Percentiles rank a stretch among this genome's conserved stretches.
Evolutionary conservation across 331 rosid species (phyloP).

Genomic region (Rhamnella rubrinervis): DNA sequence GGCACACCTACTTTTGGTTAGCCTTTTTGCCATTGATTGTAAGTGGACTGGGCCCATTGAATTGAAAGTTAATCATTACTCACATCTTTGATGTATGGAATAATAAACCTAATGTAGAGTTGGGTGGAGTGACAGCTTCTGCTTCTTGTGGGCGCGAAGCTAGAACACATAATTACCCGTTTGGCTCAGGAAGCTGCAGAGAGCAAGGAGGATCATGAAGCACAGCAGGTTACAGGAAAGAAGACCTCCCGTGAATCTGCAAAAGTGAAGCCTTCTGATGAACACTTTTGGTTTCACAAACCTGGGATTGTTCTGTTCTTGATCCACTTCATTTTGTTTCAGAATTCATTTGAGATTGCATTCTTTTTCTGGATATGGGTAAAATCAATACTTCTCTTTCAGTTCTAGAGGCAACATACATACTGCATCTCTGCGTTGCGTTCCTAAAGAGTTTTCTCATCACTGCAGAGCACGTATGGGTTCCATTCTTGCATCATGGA

Average conservation of each 20-base stretch:
- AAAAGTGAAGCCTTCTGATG: constrained; percentile 70
- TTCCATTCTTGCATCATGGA: constrained; percentile 85
- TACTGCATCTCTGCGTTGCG: neutral
- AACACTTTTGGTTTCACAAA: constrained; percentile 64
- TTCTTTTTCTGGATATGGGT: constrained; percentile 97
- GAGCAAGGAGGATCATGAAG: constrained; percentile 12
- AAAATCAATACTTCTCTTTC: constrained; percentile 18
- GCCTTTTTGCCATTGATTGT: constrained; percentile 86
- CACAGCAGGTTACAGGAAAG: constrained; percentile 10
- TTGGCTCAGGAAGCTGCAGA: constrained; percentile 51
- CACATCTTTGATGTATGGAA: neutral
- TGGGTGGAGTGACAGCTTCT: constrained; percentile 56
- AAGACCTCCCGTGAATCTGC: neutral
- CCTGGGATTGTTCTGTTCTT: constrained; percentile 63
- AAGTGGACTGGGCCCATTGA: constrained; percentile 34
- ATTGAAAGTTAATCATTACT: neutral
- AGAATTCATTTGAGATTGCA: constrained; percentile 90
- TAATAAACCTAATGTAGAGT: constrained; percentile 14
- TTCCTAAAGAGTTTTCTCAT: neutral
- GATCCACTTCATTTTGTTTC: constrained; percentile 93
- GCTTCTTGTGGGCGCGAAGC: constrained; percentile 89
- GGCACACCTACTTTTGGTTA: constrained; percentile 95
- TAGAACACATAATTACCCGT: constrained; percentile 69
- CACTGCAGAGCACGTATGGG: constrained; percentile 73
- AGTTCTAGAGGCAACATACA: constrained; percentile 3